Base-by-base conservation (phyloP, 176 grass and related monocot species). In the Typha latifolia region DNA sequence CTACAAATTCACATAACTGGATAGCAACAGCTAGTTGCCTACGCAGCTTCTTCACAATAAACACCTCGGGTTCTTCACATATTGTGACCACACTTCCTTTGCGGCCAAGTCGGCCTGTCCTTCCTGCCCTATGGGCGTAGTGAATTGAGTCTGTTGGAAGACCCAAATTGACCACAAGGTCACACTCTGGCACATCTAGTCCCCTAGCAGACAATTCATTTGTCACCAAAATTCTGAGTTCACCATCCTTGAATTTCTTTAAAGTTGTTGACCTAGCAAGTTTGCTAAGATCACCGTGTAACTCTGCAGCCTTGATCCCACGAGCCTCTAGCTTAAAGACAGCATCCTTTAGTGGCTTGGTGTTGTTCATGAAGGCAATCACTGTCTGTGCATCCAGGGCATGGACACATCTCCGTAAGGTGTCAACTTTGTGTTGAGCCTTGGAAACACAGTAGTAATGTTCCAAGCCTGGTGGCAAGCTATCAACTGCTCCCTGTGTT, bases 101-200 rank as follows among this genome's bases (percentile, higher is more conserved):
- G 21, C 81, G 69, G 11, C 93, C 93, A 15, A 92, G 93, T 27
- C 93, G 78, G 1, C 93, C 83, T 3, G 93, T 97, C 64, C 93
- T 76, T 49, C 93, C 93, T 29, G 93, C 93, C 78, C 88, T 85
- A 78, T 97, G 93, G 9, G 88, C 93, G 14, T 97, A 92, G 50
- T 92, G 93, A 62, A 90, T 69, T 9, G 93, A 92, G 47, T 97
- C 93, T 8, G 88, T 97, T 10, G 93, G 93, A 63, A 92, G 82
- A 69, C 92, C 93, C 75, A 97, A 78, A 89, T 97, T 97, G 9
- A 97, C 81, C 62, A 92, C 93, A 48, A 97, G 89, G 69, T 97
- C 93, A 15, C 93, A 97, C 72, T 97, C 88, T 16, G 88, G 85
- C 75, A 97, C 89, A 71, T 92, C 88, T 52, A 92, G 34, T 69